Evolutionary conservation across 164 flowering plant genomes (phyloP).

Genomic region (Paratinospora sagittata): DNA sequence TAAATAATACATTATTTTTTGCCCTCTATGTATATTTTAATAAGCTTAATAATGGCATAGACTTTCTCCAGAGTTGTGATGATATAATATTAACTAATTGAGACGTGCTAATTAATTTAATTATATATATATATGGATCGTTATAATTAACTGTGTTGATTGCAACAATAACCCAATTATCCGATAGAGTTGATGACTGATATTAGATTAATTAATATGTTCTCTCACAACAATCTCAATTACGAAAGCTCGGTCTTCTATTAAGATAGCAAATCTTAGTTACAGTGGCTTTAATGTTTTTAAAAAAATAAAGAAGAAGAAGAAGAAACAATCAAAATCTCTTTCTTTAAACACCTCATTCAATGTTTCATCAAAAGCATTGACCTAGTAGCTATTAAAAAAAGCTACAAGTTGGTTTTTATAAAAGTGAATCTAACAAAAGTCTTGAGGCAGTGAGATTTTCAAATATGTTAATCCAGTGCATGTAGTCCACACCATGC

Average conservation of each 20-base stretch:
- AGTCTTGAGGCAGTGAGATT: neutral
- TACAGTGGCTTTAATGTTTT: neutral
- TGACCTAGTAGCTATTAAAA: neutral
- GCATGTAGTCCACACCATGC: neutral
- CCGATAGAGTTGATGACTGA: neutral
- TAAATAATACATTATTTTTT: neutral
- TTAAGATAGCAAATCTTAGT: constrained; percentile 12
- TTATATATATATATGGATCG: neutral
- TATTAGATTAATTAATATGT: neutral
- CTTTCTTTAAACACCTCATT: neutral
- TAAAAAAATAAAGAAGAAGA: neutral
- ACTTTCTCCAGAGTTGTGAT: constrained; percentile 5
- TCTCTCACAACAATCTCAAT: constrained; percentile 7
- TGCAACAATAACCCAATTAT: neutral
- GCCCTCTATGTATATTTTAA: neutral
- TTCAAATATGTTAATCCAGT: neutral
- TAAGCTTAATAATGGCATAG: neutral
- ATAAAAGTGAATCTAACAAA: constrained; percentile 1
- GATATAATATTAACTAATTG: neutral
- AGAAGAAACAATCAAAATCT: neutral
- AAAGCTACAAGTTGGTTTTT: neutral
- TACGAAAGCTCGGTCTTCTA: neutral
- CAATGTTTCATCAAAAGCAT: constrained; percentile 4
- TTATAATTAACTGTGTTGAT: neutral
- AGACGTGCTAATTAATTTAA: neutral